Base-by-base conservation (phyloP, 331 rosid genomes). In the Cydonia oblonga region DNA sequence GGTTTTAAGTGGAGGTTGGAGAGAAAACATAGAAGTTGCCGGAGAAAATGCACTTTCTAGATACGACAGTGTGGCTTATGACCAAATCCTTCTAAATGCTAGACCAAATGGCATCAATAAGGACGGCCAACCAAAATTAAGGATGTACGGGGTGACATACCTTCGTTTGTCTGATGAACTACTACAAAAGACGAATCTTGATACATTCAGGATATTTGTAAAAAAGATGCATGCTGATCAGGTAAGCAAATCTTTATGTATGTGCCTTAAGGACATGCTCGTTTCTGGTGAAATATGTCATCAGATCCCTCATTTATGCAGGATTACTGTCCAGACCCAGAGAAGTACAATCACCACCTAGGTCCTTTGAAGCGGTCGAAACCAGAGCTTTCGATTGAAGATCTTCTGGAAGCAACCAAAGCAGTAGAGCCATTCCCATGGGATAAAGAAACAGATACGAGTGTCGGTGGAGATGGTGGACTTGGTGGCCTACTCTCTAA, bases 31-130 rank as follows among this genome's bases (percentile, higher is more conserved):
- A 35, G 86, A 86, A 75, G 96, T 88, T 78, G 98, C 96, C 9
- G 98, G 98, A 33, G 96, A 92, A 85, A 92, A 92, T 81, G 98
- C 98, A 70, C 96, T 92, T 75, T 20, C 90, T 24, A 84, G 96
- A 80, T 88, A 85, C 62, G 98, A 81, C 60, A 59, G 70, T 52
- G 78, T 68, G 67, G 91, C 83, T 73, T 88, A 88, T 78, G 83
- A 93, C 78, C 97, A 90, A 81, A 90, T 93, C 82, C 84, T 90
- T 79, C 58, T 93, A 73, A 93, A 93, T 65, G 97, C 96, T 58
- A 87, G 98, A 78, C 97, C 98, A 74, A 88, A 87, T 62, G 97
- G 90, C 60, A 71, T 86, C 69, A 80, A 75, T 81, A 83, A 18
- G 81, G 62, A 71, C 1, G 86, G 90, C 28, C 81, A 66, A 76